phyloP scores from a whole-genome alignment of 768 basidiomycete genomes.

The Gloeopeniophorella convolvens region DNA sequence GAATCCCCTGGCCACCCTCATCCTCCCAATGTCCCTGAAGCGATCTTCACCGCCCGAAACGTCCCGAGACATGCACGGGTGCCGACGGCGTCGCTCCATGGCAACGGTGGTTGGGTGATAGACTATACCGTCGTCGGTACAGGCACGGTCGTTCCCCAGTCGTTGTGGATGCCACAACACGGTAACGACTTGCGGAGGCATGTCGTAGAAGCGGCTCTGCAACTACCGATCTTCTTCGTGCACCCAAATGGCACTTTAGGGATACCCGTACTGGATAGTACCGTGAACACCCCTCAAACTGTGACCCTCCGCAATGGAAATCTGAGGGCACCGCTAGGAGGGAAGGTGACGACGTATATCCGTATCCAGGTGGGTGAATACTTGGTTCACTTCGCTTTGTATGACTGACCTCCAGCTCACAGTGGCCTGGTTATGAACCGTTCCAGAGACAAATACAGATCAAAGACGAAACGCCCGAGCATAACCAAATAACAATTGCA shows the following conservation, averaged over 20 bases:
- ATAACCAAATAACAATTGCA: constrained; percentile 5
- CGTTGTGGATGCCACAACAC: constrained; percentile 5
- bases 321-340: background rate
- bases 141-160: constrained; percentile 14
- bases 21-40: background rate
- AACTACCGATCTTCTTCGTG: constrained; percentile 16
- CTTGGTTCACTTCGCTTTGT: background rate
- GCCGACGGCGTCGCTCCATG: background rate
- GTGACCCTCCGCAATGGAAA: background rate
- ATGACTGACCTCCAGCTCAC: background rate
- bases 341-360: constrained; percentile 4
- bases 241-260: constrained; percentile 6
- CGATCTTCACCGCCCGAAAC: background rate
- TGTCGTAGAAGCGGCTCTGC: constrained; percentile 4
- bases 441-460: constrained; percentile 15
- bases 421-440: constrained; percentile 11
- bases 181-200: constrained; percentile 1
- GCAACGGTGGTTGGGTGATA: background rate
- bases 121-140: background rate
- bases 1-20: too few species aligned
- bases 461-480: constrained; percentile 2
- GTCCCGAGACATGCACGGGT: background rate
- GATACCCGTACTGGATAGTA: background rate
- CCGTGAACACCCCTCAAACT: background rate
- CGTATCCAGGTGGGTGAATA: constrained; percentile 8